These are phyloP conservation scores for Fraxinus pennsylvanica DNA, from an alignment of 257 asterid genomes.

Conservation along the genomic window DNA sequence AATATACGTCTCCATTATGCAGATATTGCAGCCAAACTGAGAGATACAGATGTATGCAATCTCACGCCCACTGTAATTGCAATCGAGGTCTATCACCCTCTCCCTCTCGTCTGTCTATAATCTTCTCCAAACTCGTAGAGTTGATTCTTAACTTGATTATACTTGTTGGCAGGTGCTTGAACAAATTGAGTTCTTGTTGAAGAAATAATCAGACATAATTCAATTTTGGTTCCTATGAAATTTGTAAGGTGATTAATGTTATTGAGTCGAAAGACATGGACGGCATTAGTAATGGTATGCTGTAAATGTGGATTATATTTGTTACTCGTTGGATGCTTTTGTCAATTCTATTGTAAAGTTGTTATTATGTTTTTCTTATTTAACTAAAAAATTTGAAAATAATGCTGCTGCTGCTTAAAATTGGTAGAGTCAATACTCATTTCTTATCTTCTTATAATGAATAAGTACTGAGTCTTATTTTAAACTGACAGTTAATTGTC, in stretches of 20 bases:
- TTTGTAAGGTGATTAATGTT: not conserved
- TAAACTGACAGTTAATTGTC: too few species aligned
- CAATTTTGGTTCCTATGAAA: not conserved
- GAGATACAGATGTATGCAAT: constrained; percentile 52
- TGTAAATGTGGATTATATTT: not conserved
- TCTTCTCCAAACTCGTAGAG: not conserved
- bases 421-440: too few species aligned
- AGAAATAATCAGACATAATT: constrained; percentile 20
- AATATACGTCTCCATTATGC: constrained; percentile 9
- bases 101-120: not conserved
- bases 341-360: not conserved
- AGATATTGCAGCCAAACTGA: constrained; percentile 69
- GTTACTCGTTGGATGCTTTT: not conserved
- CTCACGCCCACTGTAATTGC: constrained; percentile 72
- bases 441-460: too few species aligned
- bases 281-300: not conserved
- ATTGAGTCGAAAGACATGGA: not conserved
- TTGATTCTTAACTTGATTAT: constrained; percentile 14
- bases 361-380: too few species aligned
- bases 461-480: too few species aligned
- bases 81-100: constrained; percentile 50
- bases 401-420: too few species aligned
- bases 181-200: constrained; percentile 57
- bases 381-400: too few species aligned
- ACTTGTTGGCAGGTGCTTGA: constrained; percentile 51